phyloP scores from a whole-genome alignment of 2,329 filamentous ascomycete genomes.

The Arthrobotrys sinensis region DNA sequence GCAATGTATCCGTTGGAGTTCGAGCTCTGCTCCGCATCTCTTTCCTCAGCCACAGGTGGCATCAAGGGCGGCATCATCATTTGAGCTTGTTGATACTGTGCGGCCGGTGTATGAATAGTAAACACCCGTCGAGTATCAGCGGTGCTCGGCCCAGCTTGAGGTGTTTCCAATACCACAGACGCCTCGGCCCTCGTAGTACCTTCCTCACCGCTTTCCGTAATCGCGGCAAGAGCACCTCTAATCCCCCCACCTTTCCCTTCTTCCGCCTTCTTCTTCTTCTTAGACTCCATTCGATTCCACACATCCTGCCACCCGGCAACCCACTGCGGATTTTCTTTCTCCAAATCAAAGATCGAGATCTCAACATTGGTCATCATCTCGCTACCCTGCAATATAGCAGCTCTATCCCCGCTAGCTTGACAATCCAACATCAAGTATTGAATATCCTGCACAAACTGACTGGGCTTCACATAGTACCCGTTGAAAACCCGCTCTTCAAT shows the following conservation, averaged over 20 bases:
- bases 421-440: conserved; percentile 87
- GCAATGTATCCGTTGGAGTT: conserved; percentile 58
- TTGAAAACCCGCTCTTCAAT: conserved; percentile 98
- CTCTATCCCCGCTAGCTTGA: conserved; percentile 83
- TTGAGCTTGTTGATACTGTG: conserved; percentile 46
- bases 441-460: conserved; percentile 91
- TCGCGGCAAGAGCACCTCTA: conserved; percentile 60
- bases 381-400: conserved; percentile 86
- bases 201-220: conserved; percentile 50
- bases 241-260: conserved; percentile 68
- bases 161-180: conserved; percentile 11
- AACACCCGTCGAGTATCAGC: conserved; percentile 23
- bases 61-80: conserved; percentile 47
- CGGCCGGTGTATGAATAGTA: conserved; percentile 16
- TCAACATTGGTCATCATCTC: conserved; percentile 94
- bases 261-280: conserved; percentile 78
- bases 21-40: conserved; percentile 23
- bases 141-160: conserved; percentile 29
- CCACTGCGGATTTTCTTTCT: conserved; percentile 75
- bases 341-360: conserved; percentile 87
- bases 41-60: conserved; percentile 49
- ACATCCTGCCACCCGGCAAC: conserved; percentile 71
- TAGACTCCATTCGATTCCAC: conserved; percentile 84
- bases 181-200: conserved; percentile 27
- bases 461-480: conserved; percentile 91